Evolutionary conservation across 2,329 filamentous ascomycete species (phyloP), one percentile per base, ranked within the genome.

Genomic region (Rutstroemia sp.): DNA sequence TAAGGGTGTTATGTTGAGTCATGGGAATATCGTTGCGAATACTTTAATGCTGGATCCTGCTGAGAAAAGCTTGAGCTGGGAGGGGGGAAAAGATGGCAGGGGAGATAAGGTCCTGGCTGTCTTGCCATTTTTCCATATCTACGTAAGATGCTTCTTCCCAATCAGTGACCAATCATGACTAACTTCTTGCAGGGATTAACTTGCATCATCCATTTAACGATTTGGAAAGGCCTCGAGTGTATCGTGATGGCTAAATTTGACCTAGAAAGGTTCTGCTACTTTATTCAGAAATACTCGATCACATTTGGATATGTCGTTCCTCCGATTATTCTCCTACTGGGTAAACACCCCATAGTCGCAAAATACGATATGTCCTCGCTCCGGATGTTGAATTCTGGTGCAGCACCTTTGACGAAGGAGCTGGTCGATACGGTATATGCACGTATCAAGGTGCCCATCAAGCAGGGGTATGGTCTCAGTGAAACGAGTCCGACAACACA

Each of bases 51-150:
- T 78, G 27, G 69, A 71, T 1, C 67, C 72, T 25, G 73, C 78
- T 4, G 86, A 90, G 57, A 75, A 72, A 1, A 76, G 82, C 45
- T 70, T 88, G 54, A 75, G 72, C 19, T 81, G 81, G 69, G 74
- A 79, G 41, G 83, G 84, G 4, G 79, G 81, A 0, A 68, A 75
- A 2, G 79, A 81, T 66, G 83, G 82, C 8, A 76, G 82, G 56
- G 80, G 83, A 0, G 92, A 96, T 68, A 83, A 80, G 58, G 75
- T 94, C 30, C 71, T 96, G 6, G 88, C 88, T 1, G 86, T 95
- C 58, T 72, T 96, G 10, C 92, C 92, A 0, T 94, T 96, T 71
- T 96, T 91, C 73, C 91, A 96, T 69, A 92, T 95, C 61, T 96
- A 95, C 67, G 90, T 87, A 72, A 63, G 81, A 67, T 9, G 5